A percentile compares a stretch with the other conserved stretches of the same genome.
phyloP scores from a whole-genome alignment of 352 stramenopile genomes.

The Phytophthora sp. region DNA sequence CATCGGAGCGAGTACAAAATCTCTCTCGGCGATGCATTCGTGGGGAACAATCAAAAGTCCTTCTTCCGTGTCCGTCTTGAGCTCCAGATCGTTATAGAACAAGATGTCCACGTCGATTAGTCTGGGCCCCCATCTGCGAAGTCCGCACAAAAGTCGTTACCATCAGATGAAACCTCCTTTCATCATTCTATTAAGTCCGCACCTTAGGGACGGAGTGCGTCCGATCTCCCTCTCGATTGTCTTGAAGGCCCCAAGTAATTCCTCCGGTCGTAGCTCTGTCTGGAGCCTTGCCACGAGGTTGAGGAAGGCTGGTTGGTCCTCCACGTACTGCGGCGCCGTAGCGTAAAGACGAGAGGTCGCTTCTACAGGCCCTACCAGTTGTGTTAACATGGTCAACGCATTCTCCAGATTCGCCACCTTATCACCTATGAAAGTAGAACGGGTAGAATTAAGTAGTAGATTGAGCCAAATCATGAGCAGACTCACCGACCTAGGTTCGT shows the following conservation, averaged over 20 bases:
- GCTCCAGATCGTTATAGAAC: conserved; percentile 85
- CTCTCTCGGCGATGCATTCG: conserved; percentile 92
- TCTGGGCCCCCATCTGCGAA: conserved; percentile 89
- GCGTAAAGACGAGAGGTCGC: conserved; percentile 93
- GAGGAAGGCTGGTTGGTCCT: conserved; percentile 94
- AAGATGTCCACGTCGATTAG: conserved; percentile 97
- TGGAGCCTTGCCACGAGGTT: conserved; percentile 93
- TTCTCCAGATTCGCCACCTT: conserved; percentile 72
- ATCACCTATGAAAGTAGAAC: conserved; percentile 47
- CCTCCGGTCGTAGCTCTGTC: conserved; percentile 74
- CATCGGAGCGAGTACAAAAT: conserved; percentile 98
- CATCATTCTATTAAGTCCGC: conserved; percentile 2
- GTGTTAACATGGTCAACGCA: conserved; percentile 57
- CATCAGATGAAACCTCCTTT: background rate
- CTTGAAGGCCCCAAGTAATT: conserved; percentile 90
- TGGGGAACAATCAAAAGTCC: conserved; percentile 94
- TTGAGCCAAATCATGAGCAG: background rate
- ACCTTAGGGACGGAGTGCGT: conserved; percentile 70
- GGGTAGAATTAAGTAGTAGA: background rate
- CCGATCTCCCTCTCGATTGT: conserved; percentile 90
- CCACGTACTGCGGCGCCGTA: conserved; percentile 95
- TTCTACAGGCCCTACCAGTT: conserved; percentile 50
- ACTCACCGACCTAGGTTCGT: conserved; percentile 79
- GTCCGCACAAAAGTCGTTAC: conserved; percentile 6
- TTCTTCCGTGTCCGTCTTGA: conserved; percentile 70